Base-by-base conservation (phyloP, 495 filamentous ascomycete species). In the Pyrenopolyporus hunteri region DNA sequence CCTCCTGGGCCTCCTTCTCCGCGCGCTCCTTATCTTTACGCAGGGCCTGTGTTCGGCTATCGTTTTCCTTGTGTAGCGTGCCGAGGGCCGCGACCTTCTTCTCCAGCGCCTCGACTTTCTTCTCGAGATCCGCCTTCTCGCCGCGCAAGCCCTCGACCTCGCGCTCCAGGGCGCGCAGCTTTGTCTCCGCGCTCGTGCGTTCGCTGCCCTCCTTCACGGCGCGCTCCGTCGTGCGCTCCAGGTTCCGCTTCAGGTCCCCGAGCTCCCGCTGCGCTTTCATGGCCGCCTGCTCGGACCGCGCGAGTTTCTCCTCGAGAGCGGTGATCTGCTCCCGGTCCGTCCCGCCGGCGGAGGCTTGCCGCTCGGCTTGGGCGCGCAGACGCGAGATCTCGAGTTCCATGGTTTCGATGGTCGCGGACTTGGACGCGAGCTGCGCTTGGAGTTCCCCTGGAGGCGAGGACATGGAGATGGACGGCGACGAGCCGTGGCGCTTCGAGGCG, bases 351-450 rank as follows among this genome's bases (percentile, higher is more conserved):
- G 78, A 79, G 4, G 82, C 76, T 29, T 86, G 73, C 8, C 83
- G 80, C 49, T 86, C 82, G 22, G 91, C 76, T 62, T 92, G 89
- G 0, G 89, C 87, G 55, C 90, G 85, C 31, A 96, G 82, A 42
- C 88, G 88, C 1, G 91, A 95, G 57, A 97, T 91, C 67, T 96
- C 92, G 26, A 96, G 79, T 73, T 96, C 92, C 86, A 97, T 92
- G 2, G 86, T 87, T 73, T 96, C 91, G 44, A 97, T 91, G 1
- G 91, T 91, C 4, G 86, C 80, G 9, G 87, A 85, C 71, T 94
- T 96, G 40, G 87, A 89, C 50, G 87, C 86, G 4, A 97, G 80
- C 65, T 92, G 87, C 19, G 87, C 85, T 62, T 87, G 84, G 9
- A 93, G 79, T 68, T 93, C 89, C 4, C 80, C 78, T 0, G 85